Evolutionary conservation across 495 filamentous ascomycete genomes (phyloP).

Genomic region (Corynascus novoguineensis): DNA sequence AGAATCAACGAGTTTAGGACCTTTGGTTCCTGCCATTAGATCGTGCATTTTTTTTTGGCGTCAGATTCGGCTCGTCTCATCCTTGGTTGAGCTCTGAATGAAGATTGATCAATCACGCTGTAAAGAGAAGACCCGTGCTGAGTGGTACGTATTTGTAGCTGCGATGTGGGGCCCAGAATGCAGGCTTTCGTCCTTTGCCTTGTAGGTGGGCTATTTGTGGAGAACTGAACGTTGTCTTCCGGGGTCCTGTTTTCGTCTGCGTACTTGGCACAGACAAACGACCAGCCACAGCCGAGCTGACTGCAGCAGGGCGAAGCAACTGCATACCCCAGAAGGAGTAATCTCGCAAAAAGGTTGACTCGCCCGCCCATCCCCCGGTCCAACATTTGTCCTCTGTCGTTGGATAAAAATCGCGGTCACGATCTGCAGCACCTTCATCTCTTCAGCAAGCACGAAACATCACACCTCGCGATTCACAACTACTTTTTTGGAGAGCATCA

Average conservation of each 20-base stretch:
- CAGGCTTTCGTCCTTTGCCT: not conserved
- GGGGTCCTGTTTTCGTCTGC: not conserved
- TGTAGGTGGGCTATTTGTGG: not conserved
- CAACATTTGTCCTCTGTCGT: not conserved
- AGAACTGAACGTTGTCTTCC: not conserved
- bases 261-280: not conserved
- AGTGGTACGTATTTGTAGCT: no score
- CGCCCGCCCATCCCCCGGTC: not conserved
- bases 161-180: not conserved
- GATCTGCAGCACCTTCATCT: not conserved
- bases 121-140: no score
- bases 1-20: no score
- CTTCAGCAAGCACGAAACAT: not conserved
- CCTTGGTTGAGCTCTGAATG: no score
- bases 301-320: slow-evolving; percentile 7
- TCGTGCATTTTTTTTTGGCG: no score
- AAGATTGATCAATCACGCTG: no score
- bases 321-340: not conserved
- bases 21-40: no score
- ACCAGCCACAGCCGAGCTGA: slow-evolving; percentile 1
- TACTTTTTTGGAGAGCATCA: no score
- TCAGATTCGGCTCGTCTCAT: no score
- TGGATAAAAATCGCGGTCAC: not conserved
- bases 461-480: no score
- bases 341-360: slow-evolving; percentile 6